These are phyloP conservation scores for Metschnikowia kunwiensis DNA, from an alignment of 805 yeast species.

Conservation along the genomic window DNA sequence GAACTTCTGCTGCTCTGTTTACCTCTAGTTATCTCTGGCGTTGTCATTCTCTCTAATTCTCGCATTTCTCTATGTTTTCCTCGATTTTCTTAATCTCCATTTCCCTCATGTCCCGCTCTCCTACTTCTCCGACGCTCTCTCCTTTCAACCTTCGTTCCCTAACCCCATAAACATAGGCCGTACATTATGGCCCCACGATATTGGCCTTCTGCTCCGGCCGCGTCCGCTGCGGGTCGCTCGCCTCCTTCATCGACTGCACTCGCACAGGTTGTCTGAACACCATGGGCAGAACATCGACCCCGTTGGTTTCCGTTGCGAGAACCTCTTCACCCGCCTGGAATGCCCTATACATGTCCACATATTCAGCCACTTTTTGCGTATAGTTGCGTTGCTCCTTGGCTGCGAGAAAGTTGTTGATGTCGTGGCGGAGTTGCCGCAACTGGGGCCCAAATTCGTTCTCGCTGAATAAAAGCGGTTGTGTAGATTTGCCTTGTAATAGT, in stretches of 20 bases:
- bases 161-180: too few species aligned
- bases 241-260: constrained; percentile 1
- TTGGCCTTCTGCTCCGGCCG: constrained; percentile 4
- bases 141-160: too few species aligned
- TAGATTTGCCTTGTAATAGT: constrained; percentile 7
- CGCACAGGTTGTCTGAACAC: neutral
- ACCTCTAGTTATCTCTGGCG: too few species aligned
- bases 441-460: constrained; percentile 4
- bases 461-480: constrained; percentile 12
- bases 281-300: neutral
- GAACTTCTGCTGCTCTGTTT: too few species aligned
- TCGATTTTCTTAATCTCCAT: too few species aligned
- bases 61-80: too few species aligned
- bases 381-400: constrained; percentile 6
- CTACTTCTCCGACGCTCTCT: too few species aligned
- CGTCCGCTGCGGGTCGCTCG: constrained; percentile 3
- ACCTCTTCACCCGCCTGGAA: constrained; percentile 3
- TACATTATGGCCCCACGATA: neutral
- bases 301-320: neutral
- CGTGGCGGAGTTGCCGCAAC: constrained; percentile 16
- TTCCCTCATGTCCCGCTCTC: too few species aligned
- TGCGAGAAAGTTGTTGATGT: constrained; percentile 7
- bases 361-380: constrained; percentile 6
- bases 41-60: too few species aligned
- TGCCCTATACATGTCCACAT: constrained; percentile 1